Evolutionary conservation across 129 eudicot genomes (phyloP), one percentile per base, ranked within the genome.

Genomic region (Helichrysum umbraculigerum): DNA sequence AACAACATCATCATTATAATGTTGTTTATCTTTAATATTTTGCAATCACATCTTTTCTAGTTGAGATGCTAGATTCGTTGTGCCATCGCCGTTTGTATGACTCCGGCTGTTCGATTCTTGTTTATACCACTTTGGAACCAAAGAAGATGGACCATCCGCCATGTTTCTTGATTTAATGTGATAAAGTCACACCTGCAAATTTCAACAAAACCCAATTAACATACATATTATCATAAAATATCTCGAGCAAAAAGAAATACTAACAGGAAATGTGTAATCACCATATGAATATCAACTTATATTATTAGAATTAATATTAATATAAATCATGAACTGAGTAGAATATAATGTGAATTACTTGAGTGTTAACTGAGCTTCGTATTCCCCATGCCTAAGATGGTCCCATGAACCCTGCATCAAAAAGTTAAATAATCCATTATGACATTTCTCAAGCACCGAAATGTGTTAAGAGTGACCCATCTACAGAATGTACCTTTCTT

Each of bases 401-500:
- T 30, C 20, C 68, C 68, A 15, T 42, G 14, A 63, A 30, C 30
- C 68, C 68, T 63, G 20, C 21, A 63, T 63, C 9, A 63, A 63
- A 19, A 30, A 28, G 41, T 63, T 29, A 63, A 1, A 9, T 28
- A 4, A 4, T 14, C 19, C 5, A 62, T 34, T 28, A 65, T 33
- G 25, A 33, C 51, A 66, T 16, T 66, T 66, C 28, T 32, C 35
- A 66, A 16, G 7, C 47, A 32, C 50, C 28, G 17, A 66, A 17
- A 4, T 30, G 11, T 66, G 22, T 35, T 66, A 42, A 10, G 14
- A 78, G 54, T 12, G 77, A 65, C 71, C 56, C 59, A 64, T 54
- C 20, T 25, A 44, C 67, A 63, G 41, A 60, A 71, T 25, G 17
- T 88, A 4, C 98, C 96, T 93, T 89, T 95, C 81, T 82, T 93